Conservation (phyloP, 768 basidiomycete genomes). For the Rhodotorula kratochvilovae region DNA sequence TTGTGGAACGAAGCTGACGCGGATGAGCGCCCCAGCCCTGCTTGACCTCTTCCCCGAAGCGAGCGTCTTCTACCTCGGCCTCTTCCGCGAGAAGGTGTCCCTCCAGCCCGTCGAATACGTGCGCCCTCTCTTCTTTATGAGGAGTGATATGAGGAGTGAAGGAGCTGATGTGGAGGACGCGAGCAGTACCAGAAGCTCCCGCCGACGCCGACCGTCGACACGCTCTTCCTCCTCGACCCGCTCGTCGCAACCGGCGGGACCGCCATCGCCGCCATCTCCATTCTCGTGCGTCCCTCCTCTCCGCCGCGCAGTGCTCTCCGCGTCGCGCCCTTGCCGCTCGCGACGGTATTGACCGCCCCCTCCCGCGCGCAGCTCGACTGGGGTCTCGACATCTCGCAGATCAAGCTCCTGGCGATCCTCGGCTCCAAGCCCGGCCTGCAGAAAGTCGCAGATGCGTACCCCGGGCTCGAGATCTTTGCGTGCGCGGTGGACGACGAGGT, state of each 20-base stretch:
- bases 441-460: constrained; percentile 62
- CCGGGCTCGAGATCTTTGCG: constrained; percentile 69
- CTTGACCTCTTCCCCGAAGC: constrained; percentile 80
- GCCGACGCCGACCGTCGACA: constrained; percentile 71
- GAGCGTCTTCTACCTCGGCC: constrained; percentile 81
- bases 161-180: background rate
- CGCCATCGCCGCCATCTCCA: constrained; percentile 75
- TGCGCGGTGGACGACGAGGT: constrained; percentile 15
- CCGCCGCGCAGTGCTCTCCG: background rate
- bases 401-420: constrained; percentile 77
- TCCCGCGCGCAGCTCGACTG: constrained; percentile 44
- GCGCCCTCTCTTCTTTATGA: background rate
- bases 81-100: constrained; percentile 47
- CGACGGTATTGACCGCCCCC: constrained; percentile 58
- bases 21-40: constrained; percentile 52
- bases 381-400: constrained; percentile 57
- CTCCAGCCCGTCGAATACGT: constrained; percentile 42
- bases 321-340: constrained; percentile 57
- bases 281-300: constrained; percentile 55
- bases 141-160: too few species aligned
- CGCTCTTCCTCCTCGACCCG: constrained; percentile 84
- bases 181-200: constrained; percentile 55
- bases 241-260: constrained; percentile 92
- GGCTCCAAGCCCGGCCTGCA: constrained; percentile 70
- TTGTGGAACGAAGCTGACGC: background rate